A percentile compares a stretch with the other conserved stretches of the same genome.
phyloP scores from a whole-genome alignment of 2,329 filamentous ascomycete species.

The Penicillium sp. region DNA sequence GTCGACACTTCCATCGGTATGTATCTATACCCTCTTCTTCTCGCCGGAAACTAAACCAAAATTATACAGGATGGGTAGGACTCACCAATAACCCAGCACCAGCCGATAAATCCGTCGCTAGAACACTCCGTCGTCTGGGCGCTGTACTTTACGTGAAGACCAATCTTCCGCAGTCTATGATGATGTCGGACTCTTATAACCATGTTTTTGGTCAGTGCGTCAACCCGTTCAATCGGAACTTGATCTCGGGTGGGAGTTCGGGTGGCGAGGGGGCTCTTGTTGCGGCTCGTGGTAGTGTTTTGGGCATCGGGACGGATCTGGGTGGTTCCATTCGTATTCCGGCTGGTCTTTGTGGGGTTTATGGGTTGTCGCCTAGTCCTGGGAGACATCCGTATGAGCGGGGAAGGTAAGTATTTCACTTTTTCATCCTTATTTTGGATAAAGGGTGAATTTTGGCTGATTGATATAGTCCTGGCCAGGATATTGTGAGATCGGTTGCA shows the following conservation, averaged over 20 bases:
- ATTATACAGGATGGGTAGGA: slow-evolving; percentile 21
- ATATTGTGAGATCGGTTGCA: slow-evolving; percentile 27
- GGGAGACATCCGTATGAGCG: slow-evolving; percentile 37
- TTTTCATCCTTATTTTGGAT: no score
- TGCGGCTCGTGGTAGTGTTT: slow-evolving; percentile 46
- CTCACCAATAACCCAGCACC: slow-evolving; percentile 19
- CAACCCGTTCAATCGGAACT: slow-evolving; percentile 50
- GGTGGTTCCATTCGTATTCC: slow-evolving; percentile 55
- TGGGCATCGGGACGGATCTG: slow-evolving; percentile 53
- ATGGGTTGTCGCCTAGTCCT: slow-evolving; percentile 43
- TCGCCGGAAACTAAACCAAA: background rate
- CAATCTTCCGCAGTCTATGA: slow-evolving; percentile 25
- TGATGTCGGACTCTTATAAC: slow-evolving; percentile 28
- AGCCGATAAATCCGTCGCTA: slow-evolving; percentile 22
- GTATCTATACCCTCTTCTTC: no score
- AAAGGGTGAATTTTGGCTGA: background rate
- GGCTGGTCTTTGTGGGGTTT: slow-evolving; percentile 53
- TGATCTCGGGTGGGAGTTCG: slow-evolving; percentile 52
- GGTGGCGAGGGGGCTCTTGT: slow-evolving; percentile 54
- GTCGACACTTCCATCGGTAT: slow-evolving; percentile 25
- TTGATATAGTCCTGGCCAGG: slow-evolving; percentile 21
- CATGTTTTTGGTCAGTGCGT: slow-evolving; percentile 52
- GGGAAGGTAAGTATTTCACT: slow-evolving; percentile 32
- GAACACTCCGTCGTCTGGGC: slow-evolving; percentile 20
- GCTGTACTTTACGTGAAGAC: slow-evolving; percentile 26